These are phyloP conservation scores for Diplocarpon rosae DNA, from an alignment of 2,329 filamentous ascomycete species.

Conservation along the genomic window DNA sequence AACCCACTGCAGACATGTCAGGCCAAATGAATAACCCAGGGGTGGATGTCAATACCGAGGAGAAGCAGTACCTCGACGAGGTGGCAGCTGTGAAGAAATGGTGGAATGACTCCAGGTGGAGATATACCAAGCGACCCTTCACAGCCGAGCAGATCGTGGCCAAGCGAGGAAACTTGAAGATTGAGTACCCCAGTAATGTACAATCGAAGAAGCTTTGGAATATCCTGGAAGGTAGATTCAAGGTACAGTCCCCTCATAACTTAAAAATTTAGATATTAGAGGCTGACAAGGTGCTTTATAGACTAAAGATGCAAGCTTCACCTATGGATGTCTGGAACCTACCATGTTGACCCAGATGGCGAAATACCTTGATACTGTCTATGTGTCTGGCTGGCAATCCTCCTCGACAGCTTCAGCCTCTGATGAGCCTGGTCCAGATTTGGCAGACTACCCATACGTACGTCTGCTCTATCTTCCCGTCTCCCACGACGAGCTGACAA, in stretches of 20 bases:
- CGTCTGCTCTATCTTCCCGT: constrained; percentile 26
- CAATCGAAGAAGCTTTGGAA: constrained; percentile 93
- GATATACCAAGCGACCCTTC: constrained; percentile 82
- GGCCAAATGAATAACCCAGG: constrained; percentile 44
- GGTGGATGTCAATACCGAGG: constrained; percentile 45
- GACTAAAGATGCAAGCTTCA: constrained; percentile 80
- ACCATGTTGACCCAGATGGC: constrained; percentile 99
- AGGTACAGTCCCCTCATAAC: too few relatives aligned
- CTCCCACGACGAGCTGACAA: constrained; percentile 7
- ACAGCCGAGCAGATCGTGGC: constrained; percentile 95
- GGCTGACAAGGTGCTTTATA: constrained; percentile 29
- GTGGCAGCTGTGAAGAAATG: constrained; percentile 83
- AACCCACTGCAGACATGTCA: constrained; percentile 18
- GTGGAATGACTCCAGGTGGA: constrained; percentile 90
- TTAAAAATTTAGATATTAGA: too few relatives aligned
- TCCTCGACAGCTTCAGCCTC: constrained; percentile 91
- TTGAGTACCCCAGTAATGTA: constrained; percentile 82
- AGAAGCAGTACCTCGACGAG: constrained; percentile 52
- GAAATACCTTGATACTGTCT: constrained; percentile 96
- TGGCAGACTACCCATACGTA: constrained; percentile 93
- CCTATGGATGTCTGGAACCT: constrained; percentile 93
- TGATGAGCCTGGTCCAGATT: constrained; percentile 92
- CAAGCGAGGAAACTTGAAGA: constrained; percentile 83
- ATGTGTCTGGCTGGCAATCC: constrained; percentile 98
- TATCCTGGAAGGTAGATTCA: constrained; percentile 76